phyloP scores from a whole-genome alignment of 768 basidiomycete genomes.

The Lepiota subincarnata region DNA sequence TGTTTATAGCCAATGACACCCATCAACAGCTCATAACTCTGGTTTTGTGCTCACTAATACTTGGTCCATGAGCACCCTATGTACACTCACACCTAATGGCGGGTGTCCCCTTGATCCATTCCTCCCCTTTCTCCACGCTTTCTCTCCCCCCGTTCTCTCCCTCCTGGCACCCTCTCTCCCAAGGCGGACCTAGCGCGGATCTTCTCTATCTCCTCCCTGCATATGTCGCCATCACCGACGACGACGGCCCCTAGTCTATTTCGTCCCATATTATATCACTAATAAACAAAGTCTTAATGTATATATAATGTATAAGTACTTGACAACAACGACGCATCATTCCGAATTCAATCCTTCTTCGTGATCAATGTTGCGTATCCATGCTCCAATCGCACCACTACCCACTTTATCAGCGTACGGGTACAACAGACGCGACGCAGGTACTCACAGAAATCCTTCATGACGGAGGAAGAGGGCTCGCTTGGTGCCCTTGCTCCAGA shows the following conservation, averaged over 20 bases:
- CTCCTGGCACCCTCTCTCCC: background rate
- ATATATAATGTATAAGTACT: background rate
- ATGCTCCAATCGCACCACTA: conserved; percentile 93
- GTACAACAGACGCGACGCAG: conserved; percentile 7
- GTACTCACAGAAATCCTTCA: conserved; percentile 91
- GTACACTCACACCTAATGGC: conserved; percentile 7
- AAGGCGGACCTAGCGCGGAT: conserved; percentile 7
- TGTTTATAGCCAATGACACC: conserved; percentile 5
- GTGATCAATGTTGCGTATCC: conserved; percentile 91
- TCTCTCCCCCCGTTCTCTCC: background rate
- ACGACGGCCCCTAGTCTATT: conserved; percentile 9
- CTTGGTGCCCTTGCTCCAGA: conserved; percentile 98
- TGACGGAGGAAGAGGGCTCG: conserved; percentile 95
- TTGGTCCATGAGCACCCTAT: too few relatives aligned
- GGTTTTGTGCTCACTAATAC: background rate
- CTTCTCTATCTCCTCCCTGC: conserved; percentile 11
- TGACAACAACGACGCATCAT: background rate
- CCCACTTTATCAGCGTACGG: conserved; percentile 9
- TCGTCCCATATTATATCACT: conserved; percentile 1
- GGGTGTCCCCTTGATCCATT: conserved; percentile 5
- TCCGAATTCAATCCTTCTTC: conserved; percentile 19
- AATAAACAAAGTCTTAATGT: background rate
- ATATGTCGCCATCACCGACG: conserved; percentile 6
- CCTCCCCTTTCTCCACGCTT: background rate
- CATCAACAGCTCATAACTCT: conserved; percentile 11